Evolutionary conservation across 106 monocot genomes (phyloP).

Genomic region (Acorus gramineus): DNA sequence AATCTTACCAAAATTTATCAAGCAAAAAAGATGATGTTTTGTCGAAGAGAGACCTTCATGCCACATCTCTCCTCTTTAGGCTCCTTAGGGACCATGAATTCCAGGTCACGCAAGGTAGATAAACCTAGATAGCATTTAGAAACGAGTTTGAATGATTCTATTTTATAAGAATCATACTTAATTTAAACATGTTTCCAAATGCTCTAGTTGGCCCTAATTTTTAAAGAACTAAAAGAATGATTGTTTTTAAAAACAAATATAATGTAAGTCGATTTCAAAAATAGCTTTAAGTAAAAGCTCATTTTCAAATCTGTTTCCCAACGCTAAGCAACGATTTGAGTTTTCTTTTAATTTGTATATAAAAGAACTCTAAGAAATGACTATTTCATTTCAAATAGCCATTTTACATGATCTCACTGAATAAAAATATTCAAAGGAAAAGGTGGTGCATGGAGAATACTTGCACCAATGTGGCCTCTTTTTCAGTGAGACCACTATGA

Average conservation of each 20-base stretch:
- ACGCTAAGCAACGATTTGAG: neutral
- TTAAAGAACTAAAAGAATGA: too few relatives aligned
- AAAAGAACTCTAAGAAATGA: neutral
- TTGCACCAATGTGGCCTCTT: too few relatives aligned
- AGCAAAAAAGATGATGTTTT: neutral
- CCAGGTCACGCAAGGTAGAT: slow-evolving; percentile 3
- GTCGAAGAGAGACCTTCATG: neutral
- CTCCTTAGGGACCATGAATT: slow-evolving; percentile 15
- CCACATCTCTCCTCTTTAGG: slow-evolving; percentile 17
- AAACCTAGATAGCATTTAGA: neutral
- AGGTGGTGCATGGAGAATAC: too few relatives aligned
- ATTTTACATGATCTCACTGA: too few relatives aligned
- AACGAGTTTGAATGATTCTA: neutral
- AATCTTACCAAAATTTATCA: neutral
- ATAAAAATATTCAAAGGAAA: too few relatives aligned
- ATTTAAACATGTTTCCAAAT: neutral
- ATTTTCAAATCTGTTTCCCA: too few relatives aligned
- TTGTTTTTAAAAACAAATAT: too few relatives aligned
- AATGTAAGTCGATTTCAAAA: too few relatives aligned
- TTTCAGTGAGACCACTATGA: too few relatives aligned
- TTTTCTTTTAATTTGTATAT: neutral
- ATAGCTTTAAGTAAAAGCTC: too few relatives aligned
- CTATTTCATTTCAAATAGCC: too few relatives aligned
- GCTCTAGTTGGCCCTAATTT: too few relatives aligned
- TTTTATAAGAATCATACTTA: neutral